Conservation (phyloP, 1,284 basidiomycete genomes). For the Acaromyces ingoldii region DNA sequence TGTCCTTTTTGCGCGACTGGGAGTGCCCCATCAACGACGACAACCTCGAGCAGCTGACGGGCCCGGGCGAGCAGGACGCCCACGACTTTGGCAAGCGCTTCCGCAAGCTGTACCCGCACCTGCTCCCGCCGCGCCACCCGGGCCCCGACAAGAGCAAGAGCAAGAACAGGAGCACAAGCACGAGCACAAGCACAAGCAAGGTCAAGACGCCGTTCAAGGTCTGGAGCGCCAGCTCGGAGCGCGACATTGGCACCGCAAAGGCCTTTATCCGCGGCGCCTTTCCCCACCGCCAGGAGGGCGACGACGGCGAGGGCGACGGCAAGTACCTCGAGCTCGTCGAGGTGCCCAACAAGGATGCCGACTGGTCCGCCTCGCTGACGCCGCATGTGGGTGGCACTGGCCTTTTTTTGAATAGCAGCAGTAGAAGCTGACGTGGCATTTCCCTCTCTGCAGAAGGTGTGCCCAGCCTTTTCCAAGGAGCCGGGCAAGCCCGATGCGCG, state of each 20-base stretch:
- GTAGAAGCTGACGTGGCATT: background rate
- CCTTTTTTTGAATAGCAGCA: background rate
- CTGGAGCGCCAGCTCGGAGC: conserved; percentile 52
- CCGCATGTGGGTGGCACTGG: conserved; percentile 51
- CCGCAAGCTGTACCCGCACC: conserved; percentile 47
- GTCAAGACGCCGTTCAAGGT: conserved; percentile 25
- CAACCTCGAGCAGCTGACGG: conserved; percentile 68
- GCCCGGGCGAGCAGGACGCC: conserved; percentile 52
- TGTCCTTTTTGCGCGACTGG: conserved; percentile 53
- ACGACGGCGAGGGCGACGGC: conserved; percentile 53
- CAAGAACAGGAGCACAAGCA: no score
- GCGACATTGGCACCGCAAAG: conserved; percentile 54
- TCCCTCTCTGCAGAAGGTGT: background rate
- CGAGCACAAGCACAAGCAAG: no score
- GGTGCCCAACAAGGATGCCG: conserved; percentile 53
- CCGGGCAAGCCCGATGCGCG: conserved; percentile 51
- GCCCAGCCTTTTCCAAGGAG: conserved; percentile 50
- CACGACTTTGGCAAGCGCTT: conserved; percentile 50
- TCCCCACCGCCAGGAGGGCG: conserved; percentile 52
- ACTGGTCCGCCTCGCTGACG: conserved; percentile 53
- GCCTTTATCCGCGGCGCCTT: conserved; percentile 54
- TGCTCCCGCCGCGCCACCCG: conserved; percentile 47
- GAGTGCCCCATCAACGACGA: conserved; percentile 58
- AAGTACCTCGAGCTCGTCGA: conserved; percentile 52
- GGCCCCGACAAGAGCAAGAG: conserved; percentile 11